Evolutionary conservation across 768 basidiomycete genomes (phyloP).

Genomic region (Boletus sensibilis): DNA sequence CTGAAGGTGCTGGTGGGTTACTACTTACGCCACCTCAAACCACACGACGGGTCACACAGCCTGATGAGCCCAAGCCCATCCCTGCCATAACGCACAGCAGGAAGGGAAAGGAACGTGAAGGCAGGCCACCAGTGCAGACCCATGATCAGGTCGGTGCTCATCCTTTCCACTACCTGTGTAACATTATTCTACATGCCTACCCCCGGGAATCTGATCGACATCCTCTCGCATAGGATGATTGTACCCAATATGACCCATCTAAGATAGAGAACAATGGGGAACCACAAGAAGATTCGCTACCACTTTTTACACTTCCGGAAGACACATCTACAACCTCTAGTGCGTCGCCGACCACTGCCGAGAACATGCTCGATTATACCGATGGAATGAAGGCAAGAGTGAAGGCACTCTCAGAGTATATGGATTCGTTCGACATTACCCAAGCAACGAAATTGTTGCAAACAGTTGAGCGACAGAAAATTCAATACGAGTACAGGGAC

Average conservation of each 20-base stretch:
- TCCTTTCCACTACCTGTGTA: background rate
- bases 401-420: constrained; percentile 25
- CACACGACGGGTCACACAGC: constrained; percentile 6
- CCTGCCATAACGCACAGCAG: constrained; percentile 14
- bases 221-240: background rate
- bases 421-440: constrained; percentile 28
- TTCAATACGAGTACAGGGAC: constrained; percentile 24
- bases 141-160: constrained; percentile 17
- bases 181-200: background rate
- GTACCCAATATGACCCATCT: background rate
- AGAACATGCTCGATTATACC: constrained; percentile 28
- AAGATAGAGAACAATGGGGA: background rate
- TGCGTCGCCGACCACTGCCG: constrained; percentile 25
- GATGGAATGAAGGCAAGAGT: constrained; percentile 22
- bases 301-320: constrained; percentile 18
- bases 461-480: constrained; percentile 22
- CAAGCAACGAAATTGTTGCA: constrained; percentile 17
- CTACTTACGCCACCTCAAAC: constrained; percentile 31
- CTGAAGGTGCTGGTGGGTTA: background rate
- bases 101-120: constrained; percentile 30
- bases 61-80: background rate
- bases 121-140: background rate
- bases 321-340: constrained; percentile 11
- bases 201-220: background rate
- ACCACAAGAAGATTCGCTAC: constrained; percentile 17